Base-by-base conservation (phyloP, 108 stramenopile species). In the Cylindrotheca fusiformis region DNA sequence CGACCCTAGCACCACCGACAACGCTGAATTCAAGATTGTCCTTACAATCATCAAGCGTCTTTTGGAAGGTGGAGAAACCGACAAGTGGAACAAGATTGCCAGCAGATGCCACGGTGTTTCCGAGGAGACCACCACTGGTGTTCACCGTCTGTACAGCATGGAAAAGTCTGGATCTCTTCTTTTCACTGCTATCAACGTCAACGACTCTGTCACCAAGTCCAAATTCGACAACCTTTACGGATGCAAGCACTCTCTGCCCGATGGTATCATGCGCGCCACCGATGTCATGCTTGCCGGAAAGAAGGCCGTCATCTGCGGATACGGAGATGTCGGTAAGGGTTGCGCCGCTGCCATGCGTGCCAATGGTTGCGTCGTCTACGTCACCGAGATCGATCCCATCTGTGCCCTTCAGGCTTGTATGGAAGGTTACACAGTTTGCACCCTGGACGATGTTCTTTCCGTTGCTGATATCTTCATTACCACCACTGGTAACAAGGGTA, bases 141-240 rank as follows among this genome's bases (percentile, higher is more conserved):
- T 99, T 25, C 97, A 99, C 93, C 94, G 99, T 80, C 91, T 99
- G 10, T 98, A 98, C 90, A 82, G 87, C 68, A 99, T 99, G 99
- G 96, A 97, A 86, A 96, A 98, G 91, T 80, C 76, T 63, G 91
- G 93, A 67, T 79, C 84, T 55, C 96, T 99, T 25, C 93, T 99
- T 67, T 97, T 99, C 93, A 95, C 99, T 30, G 96, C 96, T 74
- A 98, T 99, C 93, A 99, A 99, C 75, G 99, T 99, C 67, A 99
- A 99, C 87, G 99, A 99, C 87, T 95, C 93, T 30, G 99, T 99
- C 60, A 99, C 99, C 87, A 99, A 99, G 93, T 97, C 97, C 82
- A 99, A 99, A 79, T 99, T 99, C 82, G 99, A 99, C 89, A 99
- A 99, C 94, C 81, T 99, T 50, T 99, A 99, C 81, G 99, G 99